phyloP scores from a whole-genome alignment of 352 stramenopile species.

The Phytophthora hybrid region DNA sequence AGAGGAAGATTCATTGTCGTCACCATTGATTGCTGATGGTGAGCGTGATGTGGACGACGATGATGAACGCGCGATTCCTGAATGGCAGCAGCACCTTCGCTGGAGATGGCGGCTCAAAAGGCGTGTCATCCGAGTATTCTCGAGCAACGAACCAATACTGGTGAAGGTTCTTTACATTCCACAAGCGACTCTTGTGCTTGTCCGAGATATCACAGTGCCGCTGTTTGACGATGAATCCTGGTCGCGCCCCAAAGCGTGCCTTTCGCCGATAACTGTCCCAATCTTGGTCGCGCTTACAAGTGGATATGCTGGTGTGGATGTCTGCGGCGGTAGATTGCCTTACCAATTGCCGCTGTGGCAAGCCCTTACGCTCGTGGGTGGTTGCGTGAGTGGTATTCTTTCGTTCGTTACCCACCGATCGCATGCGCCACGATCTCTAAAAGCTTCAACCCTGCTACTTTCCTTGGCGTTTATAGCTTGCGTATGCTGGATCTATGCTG shows the following conservation, averaged over 20 bases:
- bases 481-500: slow-evolving; percentile 93
- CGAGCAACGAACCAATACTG: slow-evolving; percentile 49
- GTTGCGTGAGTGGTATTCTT: slow-evolving; percentile 64
- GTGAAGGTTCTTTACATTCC: slow-evolving; percentile 65
- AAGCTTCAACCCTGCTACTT: slow-evolving; percentile 65
- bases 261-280: slow-evolving; percentile 87
- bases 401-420: slow-evolving; percentile 76
- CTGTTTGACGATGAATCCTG: slow-evolving; percentile 74
- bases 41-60: slow-evolving; percentile 39
- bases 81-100: slow-evolving; percentile 78
- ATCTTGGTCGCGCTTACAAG: slow-evolving; percentile 85
- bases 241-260: slow-evolving; percentile 84
- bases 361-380: slow-evolving; percentile 35
- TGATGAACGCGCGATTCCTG: slow-evolving; percentile 52
- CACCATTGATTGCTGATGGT: slow-evolving; percentile 64
- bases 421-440: slow-evolving; percentile 57
- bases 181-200: slow-evolving; percentile 55
- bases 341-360: slow-evolving; percentile 56
- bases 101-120: slow-evolving; percentile 76
- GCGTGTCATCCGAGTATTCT: slow-evolving; percentile 53
- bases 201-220: slow-evolving; percentile 76
- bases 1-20: slow-evolving; percentile 62
- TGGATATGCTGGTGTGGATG: slow-evolving; percentile 42
- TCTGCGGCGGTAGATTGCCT: slow-evolving; percentile 25
- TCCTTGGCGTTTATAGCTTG: slow-evolving; percentile 81